Conservation (phyloP, 2,329 filamentous ascomycete species). For the Emmonsia crescens region DNA sequence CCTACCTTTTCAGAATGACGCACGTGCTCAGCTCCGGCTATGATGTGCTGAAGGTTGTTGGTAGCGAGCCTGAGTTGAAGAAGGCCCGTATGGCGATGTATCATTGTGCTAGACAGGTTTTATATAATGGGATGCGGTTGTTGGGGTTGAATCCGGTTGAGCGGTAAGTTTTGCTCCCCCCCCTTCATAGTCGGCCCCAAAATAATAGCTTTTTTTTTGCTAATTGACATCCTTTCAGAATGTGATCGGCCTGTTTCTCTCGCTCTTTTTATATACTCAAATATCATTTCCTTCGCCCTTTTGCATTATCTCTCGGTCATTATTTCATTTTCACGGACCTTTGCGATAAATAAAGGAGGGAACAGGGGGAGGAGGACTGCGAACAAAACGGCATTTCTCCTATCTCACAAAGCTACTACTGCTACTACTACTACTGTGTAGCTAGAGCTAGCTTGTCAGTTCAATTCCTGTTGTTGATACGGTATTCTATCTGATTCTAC, state of each 20-base stretch:
- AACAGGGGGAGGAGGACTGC: not conserved
- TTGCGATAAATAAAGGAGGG: not conserved
- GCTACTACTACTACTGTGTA: too few species aligned
- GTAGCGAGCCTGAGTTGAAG: constrained; percentile 47
- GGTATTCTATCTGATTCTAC: not conserved
- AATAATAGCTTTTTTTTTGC: not conserved
- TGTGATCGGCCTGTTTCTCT: not conserved
- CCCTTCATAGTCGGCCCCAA: not conserved
- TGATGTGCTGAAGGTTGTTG: constrained; percentile 52
- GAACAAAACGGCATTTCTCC: not conserved
- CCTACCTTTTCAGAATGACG: constrained; percentile 57
- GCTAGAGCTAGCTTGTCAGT: too few species aligned
- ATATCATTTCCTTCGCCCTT: not conserved
- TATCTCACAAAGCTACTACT: not conserved
- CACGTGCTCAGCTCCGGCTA: constrained; percentile 52
- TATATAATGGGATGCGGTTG: constrained; percentile 56
- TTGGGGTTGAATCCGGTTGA: constrained; percentile 56
- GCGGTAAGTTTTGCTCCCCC: constrained; percentile 26
- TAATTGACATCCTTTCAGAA: not conserved
- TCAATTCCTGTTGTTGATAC: not conserved
- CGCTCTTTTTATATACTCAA: not conserved
- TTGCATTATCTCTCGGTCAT: not conserved
- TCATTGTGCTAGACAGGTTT: constrained; percentile 49
- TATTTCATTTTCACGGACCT: not conserved
- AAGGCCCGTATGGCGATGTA: constrained; percentile 53